Evolutionary conservation across 2,329 filamentous ascomycete genomes (phyloP).

Genomic region (Karstenula rhodostoma): DNA sequence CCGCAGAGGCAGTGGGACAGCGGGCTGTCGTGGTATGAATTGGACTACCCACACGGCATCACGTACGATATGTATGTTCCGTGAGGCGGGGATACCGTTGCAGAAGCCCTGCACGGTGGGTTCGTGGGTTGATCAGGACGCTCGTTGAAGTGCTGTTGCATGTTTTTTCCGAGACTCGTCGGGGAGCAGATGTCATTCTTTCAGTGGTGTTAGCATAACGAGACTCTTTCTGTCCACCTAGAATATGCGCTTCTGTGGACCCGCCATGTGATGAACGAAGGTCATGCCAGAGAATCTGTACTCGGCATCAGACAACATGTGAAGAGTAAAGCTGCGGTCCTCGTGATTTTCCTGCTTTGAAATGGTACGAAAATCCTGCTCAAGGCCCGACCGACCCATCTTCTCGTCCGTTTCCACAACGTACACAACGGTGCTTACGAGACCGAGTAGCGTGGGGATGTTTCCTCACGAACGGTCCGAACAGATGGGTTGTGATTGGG

Average conservation of each 20-base stretch:
- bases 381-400: neutral
- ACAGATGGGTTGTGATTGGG: neutral
- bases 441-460: neutral
- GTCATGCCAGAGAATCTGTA: too few species aligned
- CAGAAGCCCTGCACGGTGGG: neutral
- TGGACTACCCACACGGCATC: slow-evolving; percentile 42
- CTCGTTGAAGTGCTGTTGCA: neutral
- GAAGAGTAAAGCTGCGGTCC: too few species aligned
- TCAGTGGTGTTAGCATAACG: neutral
- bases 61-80: slow-evolving; percentile 36
- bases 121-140: neutral
- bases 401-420: neutral
- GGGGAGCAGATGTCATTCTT: neutral
- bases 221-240: neutral
- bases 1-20: slow-evolving; percentile 21
- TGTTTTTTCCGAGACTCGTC: neutral
- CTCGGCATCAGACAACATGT: too few species aligned
- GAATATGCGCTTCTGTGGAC: neutral
- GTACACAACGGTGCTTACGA: neutral
- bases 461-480: too few species aligned
- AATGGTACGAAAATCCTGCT: neutral
- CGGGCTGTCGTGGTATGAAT: slow-evolving; percentile 41
- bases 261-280: too few species aligned
- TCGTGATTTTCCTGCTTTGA: too few species aligned
- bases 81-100: neutral